Conservation (phyloP, 1,284 basidiomycete species). For the Omphalotus olearius region DNA sequence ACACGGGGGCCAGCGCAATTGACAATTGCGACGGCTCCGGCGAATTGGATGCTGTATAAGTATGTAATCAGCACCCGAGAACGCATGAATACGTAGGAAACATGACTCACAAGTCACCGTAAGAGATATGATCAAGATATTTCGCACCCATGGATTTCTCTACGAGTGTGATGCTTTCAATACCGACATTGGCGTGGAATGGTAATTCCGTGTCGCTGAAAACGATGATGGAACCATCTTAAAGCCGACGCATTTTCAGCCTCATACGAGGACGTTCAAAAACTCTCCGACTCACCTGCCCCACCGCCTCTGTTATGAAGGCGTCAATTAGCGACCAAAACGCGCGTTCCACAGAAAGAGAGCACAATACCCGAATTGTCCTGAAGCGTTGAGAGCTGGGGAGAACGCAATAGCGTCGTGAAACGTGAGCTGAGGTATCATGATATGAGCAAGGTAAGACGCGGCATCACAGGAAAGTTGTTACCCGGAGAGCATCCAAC, state of each 20-base stretch:
- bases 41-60: not conserved
- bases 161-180: not conserved
- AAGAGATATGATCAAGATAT: not conserved
- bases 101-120: conserved; percentile 11
- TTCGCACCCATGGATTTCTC: not conserved
- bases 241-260: not conserved
- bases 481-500: not conserved
- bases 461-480: not conserved
- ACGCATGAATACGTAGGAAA: not conserved
- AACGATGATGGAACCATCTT: conserved; percentile 1
- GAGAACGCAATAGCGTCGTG: conserved; percentile 1
- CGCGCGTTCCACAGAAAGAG: not conserved
- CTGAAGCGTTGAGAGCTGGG: conserved; percentile 1
- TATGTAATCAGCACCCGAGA: not conserved
- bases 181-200: not conserved
- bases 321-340: not conserved
- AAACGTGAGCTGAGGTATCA: not conserved
- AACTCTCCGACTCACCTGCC: not conserved
- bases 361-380: not conserved
- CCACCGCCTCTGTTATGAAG: conserved; percentile 2
- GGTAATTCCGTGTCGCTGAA: not conserved
- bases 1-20: not conserved
- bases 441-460: not conserved
- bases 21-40: not conserved
- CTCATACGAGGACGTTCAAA: not conserved